phyloP scores from a whole-genome alignment of 306 rosid genomes.

The Cicer chorassanicum region DNA sequence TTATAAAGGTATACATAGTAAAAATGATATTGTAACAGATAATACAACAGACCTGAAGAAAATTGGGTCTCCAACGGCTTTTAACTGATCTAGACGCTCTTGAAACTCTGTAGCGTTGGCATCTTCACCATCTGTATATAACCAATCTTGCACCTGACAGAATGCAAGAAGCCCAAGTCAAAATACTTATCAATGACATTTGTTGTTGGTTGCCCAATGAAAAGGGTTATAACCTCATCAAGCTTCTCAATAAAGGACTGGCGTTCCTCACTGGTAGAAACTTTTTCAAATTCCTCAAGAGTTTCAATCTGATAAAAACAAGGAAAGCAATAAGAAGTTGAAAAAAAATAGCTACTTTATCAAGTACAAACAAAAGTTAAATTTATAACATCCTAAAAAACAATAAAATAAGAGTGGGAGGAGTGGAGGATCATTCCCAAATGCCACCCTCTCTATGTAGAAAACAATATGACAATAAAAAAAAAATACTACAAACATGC shows the following conservation, averaged over 20 bases:
- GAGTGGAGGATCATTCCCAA: constrained; percentile 13
- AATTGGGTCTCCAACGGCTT: constrained; percentile 82
- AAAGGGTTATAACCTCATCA: constrained; percentile 69
- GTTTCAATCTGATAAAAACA: constrained; percentile 78
- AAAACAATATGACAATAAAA: constrained; percentile 6
- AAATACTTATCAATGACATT: constrained; percentile 12
- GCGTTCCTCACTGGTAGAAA: constrained; percentile 80
- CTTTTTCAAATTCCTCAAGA: constrained; percentile 64
- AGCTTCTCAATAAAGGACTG: constrained; percentile 80
- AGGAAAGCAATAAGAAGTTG: constrained; percentile 18
- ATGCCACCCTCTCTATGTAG: not conserved
- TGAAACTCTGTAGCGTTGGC: constrained; percentile 89
- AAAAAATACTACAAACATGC: constrained; percentile 10
- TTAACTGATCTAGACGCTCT: constrained; percentile 71
- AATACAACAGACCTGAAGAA: constrained; percentile 73
- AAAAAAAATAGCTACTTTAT: constrained; percentile 13
- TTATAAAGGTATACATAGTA: constrained; percentile 9
- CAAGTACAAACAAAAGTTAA: constrained; percentile 19
- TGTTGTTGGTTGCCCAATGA: constrained; percentile 34
- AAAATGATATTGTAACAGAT: constrained; percentile 20
- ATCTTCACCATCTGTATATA: constrained; percentile 95
- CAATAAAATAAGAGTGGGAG: constrained; percentile 26
- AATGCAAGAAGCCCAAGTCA: constrained; percentile 37
- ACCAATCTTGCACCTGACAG: constrained; percentile 94
- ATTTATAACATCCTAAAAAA: constrained; percentile 17